Evolutionary conservation across 108 stramenopile genomes (phyloP).

Genomic region (Cylindrotheca closterium): DNA sequence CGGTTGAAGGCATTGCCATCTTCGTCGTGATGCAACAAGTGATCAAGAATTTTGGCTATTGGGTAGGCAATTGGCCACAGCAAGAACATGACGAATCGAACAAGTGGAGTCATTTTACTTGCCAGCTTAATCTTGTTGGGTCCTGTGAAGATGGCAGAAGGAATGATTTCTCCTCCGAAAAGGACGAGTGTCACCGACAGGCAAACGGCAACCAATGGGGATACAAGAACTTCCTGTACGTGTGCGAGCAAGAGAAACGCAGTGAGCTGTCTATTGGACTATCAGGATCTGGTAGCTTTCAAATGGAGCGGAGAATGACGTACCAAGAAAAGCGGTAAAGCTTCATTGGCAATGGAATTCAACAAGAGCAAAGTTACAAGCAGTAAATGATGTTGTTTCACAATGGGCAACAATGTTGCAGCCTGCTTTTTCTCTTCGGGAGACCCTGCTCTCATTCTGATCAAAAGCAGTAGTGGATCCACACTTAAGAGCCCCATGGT

Average conservation of each 20-base stretch:
- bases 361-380: conserved; percentile 93
- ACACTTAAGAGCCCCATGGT: conserved; percentile 91
- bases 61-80: conserved; percentile 87
- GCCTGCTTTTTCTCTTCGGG: conserved; percentile 37
- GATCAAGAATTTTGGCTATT: conserved; percentile 83
- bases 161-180: conserved; percentile 81
- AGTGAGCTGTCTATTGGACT: no score
- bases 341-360: conserved; percentile 92
- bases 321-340: conserved; percentile 89
- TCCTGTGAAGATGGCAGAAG: conserved; percentile 91
- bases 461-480: conserved; percentile 82
- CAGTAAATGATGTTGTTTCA: conserved; percentile 85
- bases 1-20: conserved; percentile 43
- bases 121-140: conserved; percentile 88
- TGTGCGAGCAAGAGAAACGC: background rate
- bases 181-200: conserved; percentile 91
- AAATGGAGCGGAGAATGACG: no score
- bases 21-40: conserved; percentile 45
- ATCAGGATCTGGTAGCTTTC: no score
- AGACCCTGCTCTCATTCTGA: conserved; percentile 62
- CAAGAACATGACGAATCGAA: conserved; percentile 72
- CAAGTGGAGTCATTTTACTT: conserved; percentile 71
- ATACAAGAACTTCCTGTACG: conserved; percentile 71
- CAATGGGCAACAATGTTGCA: conserved; percentile 56
- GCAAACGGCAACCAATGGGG: conserved; percentile 77